phyloP scores from a whole-genome alignment of 1,284 basidiomycete species.

The Apiotrichum porosum region DNA sequence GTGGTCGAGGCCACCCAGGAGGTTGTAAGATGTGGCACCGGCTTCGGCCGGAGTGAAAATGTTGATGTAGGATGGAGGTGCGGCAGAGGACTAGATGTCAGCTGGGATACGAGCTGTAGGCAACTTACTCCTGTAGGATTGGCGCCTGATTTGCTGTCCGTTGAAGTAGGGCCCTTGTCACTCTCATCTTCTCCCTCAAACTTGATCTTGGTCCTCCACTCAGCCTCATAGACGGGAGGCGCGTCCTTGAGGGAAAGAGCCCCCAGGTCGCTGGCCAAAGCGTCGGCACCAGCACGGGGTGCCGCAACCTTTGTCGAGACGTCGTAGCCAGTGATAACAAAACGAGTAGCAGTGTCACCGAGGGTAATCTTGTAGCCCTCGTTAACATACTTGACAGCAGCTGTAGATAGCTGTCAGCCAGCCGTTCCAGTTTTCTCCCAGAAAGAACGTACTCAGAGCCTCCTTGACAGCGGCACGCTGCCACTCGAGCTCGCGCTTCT shows the following conservation, averaged over 20 bases:
- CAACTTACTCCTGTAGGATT: neutral
- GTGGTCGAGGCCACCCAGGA: conserved; percentile 80
- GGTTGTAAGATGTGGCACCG: conserved; percentile 51
- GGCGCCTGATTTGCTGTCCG: neutral
- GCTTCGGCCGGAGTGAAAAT: conserved; percentile 38
- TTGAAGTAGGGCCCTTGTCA: neutral
- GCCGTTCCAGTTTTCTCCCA: too few species aligned
- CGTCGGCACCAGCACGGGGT: neutral
- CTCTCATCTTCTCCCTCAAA: conserved; percentile 13
- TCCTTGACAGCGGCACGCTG: conserved; percentile 50
- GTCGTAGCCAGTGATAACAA: conserved; percentile 56
- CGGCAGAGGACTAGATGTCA: neutral
- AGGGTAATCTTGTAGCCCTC: conserved; percentile 60
- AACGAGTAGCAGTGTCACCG: conserved; percentile 57
- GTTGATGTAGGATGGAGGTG: conserved; percentile 44
- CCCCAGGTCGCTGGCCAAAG: conserved; percentile 6
- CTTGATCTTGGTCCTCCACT: conserved; percentile 39
- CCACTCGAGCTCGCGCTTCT: conserved; percentile 44
- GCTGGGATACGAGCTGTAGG: conserved; percentile 1
- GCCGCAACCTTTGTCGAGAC: conserved; percentile 51
- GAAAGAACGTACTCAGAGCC: conserved; percentile 24
- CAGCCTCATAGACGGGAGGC: conserved; percentile 36
- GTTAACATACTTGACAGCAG: conserved; percentile 68
- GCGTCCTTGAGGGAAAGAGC: conserved; percentile 55
- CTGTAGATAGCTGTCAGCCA: conserved; percentile 48